These are phyloP conservation scores for Silene vulgaris DNA, from an alignment of 179 eudicot genomes.

Conservation along the genomic window DNA sequence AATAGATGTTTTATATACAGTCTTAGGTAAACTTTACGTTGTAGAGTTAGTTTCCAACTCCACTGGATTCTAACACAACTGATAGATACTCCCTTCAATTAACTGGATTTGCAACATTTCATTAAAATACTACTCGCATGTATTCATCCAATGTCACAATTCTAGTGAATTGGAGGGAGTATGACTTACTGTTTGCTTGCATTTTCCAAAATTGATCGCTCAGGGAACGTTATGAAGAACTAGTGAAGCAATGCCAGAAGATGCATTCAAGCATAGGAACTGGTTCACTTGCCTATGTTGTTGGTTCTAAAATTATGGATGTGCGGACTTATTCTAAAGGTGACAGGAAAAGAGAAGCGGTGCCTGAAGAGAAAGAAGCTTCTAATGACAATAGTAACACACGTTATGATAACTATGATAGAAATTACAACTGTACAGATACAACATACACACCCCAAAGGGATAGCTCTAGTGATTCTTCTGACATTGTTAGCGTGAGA, in stretches of 20 bases:
- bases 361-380: conserved; percentile 40
- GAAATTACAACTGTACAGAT: conserved; percentile 55
- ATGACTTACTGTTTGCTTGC: conserved; percentile 11
- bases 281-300: conserved; percentile 81
- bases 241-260: conserved; percentile 76
- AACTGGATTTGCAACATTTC: too few species aligned
- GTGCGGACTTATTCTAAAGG: conserved; percentile 68
- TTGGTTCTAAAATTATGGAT: conserved; percentile 97
- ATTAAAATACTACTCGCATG: too few species aligned
- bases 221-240: conserved; percentile 89
- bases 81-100: background rate
- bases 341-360: conserved; percentile 48
- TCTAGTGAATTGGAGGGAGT: too few species aligned
- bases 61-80: background rate
- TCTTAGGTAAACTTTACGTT: too few species aligned
- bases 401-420: conserved; percentile 36
- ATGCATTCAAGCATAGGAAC: conserved; percentile 99
- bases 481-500: conserved; percentile 61
- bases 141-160: too few species aligned
- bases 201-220: conserved; percentile 16
- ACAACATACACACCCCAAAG: conserved; percentile 46
- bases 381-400: conserved; percentile 42
- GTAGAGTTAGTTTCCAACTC: too few species aligned
- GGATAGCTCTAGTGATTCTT: conserved; percentile 69
- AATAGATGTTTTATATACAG: too few species aligned